Base-by-base conservation (phyloP, 75 land plant genomes). In the Cryptomeria japonica region DNA sequence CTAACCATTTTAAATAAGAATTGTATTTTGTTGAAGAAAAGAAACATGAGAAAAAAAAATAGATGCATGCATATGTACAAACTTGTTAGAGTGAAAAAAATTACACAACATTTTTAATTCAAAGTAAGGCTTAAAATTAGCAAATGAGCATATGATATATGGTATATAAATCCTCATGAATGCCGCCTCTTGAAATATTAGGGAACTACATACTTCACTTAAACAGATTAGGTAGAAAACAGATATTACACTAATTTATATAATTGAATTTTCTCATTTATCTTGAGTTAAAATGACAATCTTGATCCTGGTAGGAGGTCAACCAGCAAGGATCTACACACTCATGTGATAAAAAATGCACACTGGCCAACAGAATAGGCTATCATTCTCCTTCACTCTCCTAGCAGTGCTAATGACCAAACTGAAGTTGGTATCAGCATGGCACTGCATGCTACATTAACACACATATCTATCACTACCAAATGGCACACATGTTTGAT, bases 41-140 rank as follows among this genome's bases (percentile, higher is more conserved):
- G 5, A 25, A 58, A 58, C 61, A 58, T 8, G 34, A 32, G 28
- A 73, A 32, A 73, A 34, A 58, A 18, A 19, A 22, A 19, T 19
- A 58, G 25, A 58, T 4, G 25, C 25, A 58, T 58, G 7, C 5
- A 3, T 3, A 58, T 28, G 28, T 8, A 64, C 70, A 41, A 3
- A 42, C 32, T 9, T 44, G 15, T 83, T 36, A 36, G 85, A 44
- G 19, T 11, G 85, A 39, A 84, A 84, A 44, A 28, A 10, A 15
- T 84, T 47, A 28, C 51, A 47, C 85, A 84, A 84, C 22, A 84
- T 84, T 31, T 44, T 46, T 39, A 34, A 75, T 75, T 75, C 77
- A 75, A 34, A 75, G 16, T 32, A 75, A 32, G 77, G 1, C 12
- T 75, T 32, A 25, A 32, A 32, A 32, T 73, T 12, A 75, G 37